Base-by-base conservation (phyloP, 768 basidiomycete genomes). In the Lactarius evosmus region DNA sequence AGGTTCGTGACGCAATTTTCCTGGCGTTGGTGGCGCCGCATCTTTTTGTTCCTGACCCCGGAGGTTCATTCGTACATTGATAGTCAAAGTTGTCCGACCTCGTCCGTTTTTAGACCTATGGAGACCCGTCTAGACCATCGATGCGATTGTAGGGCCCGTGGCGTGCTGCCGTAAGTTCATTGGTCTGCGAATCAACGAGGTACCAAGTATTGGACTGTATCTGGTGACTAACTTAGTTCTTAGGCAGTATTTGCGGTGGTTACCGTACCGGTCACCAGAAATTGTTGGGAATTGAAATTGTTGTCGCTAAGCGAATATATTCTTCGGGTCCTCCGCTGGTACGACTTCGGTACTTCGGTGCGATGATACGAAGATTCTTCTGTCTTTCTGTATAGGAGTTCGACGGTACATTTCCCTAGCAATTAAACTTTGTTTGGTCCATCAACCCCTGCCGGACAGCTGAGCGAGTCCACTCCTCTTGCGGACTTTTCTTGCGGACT, bases 11-110 rank as follows among this genome's bases (percentile, higher is more conserved):
- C 40, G 19, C n/a, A 22, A 46, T 83, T 41, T 71, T 75, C n/a
- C 71, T 76, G 8, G 73, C 82, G 8, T 60, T 82, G 41, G 27
- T 82, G 4, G 82, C 82, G 0, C 77, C 78, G 8, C 73, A 46
- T 46, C 11, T 11, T 46, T 46, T 22, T 22, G 11, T 80, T 19
- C 72, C 72, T 0, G 78, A 78, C 0, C 64, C 80, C 51, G 68
- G 81, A 29, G 69, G 74, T 14, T 50, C 75, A 19, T 52, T 73
- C 17, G 38, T 22, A 4, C 44, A 50, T 12, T 57, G 66, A 12
- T 27, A 63, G 44, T 53, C 22, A 36, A 53, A n/a, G 5, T 59
- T 41, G 52, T n/a, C 7, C 64, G 62, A 55, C 3, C 38, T 49
- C 46, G 22, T 30, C 60, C 7, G 33, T 14, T 29, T 62, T 68